A percentile compares a stretch with the other conserved stretches of the same genome.
phyloP scores from a whole-genome alignment of 306 rosid genomes.

The Sophora flavescens region DNA sequence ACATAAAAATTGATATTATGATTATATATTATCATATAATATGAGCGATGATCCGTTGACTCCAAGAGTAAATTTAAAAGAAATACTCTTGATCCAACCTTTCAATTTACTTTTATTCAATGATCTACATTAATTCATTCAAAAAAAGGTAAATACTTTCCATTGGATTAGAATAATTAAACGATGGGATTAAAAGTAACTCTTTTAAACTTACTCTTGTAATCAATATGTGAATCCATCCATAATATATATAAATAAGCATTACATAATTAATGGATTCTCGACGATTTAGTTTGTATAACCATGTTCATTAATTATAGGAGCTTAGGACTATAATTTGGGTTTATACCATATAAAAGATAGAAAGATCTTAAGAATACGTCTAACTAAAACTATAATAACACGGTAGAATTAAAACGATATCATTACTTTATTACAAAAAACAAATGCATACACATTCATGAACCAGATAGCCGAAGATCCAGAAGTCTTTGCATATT shows the following conservation, averaged over 20 bases:
- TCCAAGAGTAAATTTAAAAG: no score
- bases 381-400: neutral
- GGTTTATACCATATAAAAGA: neutral
- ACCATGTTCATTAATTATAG: neutral
- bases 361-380: neutral
- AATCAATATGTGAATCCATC: no score
- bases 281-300: neutral
- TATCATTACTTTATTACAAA: neutral
- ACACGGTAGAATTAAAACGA: neutral
- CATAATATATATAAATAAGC: neutral
- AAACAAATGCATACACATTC: neutral
- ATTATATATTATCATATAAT: no score
- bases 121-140: no score
- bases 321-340: neutral
- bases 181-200: no score
- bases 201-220: no score
- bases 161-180: no score
- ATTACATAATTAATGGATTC: no score
- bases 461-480: conserved; percentile 1
- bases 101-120: no score
- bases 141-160: no score
- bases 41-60: no score
- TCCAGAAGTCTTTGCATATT: conserved; percentile 2
- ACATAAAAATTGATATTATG: neutral
- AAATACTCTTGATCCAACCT: no score